A percentile compares a stretch with the other conserved stretches of the same genome.
Evolutionary conservation across 2,329 filamentous ascomycete species (phyloP).

Genomic region (Ophiostoma himal-ulmi): DNA sequence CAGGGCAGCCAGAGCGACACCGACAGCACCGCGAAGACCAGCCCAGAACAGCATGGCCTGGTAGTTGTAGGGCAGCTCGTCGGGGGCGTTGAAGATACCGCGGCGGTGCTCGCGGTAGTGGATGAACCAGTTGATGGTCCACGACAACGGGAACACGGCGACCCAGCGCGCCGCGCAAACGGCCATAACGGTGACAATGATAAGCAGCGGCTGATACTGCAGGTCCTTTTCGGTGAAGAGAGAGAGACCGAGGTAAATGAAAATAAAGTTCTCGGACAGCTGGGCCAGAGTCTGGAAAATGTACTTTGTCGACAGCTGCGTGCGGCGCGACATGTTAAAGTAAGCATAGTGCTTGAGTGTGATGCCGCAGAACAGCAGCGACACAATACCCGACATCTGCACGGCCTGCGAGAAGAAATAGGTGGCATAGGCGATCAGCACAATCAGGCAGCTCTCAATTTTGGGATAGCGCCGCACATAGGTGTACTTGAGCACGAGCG

Average conservation of each 20-base stretch:
- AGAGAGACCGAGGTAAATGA: conserved; percentile 94
- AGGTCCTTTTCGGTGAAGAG: conserved; percentile 86
- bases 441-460: conserved; percentile 91
- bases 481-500: conserved; percentile 87
- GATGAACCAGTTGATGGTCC: conserved; percentile 86
- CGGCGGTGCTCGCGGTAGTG: conserved; percentile 74
- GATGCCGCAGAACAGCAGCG: conserved; percentile 93
- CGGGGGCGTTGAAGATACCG: conserved; percentile 64
- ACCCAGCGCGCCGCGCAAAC: conserved; percentile 91
- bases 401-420: conserved; percentile 98
- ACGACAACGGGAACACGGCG: conserved; percentile 88
- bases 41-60: conserved; percentile 99
- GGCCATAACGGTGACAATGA: conserved; percentile 83
- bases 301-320: conserved; percentile 96
- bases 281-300: conserved; percentile 93
- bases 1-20: conserved; percentile 86
- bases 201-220: conserved; percentile 89
- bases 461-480: conserved; percentile 88
- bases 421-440: conserved; percentile 89
- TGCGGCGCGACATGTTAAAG: conserved; percentile 98
- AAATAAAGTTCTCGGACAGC: conserved; percentile 97
- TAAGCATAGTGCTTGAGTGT: conserved; percentile 98
- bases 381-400: conserved; percentile 94
- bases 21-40: conserved; percentile 87
- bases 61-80: conserved; percentile 90